phyloP scores from a whole-genome alignment of 2,329 filamentous ascomycete species.

The Periconia digitata region DNA sequence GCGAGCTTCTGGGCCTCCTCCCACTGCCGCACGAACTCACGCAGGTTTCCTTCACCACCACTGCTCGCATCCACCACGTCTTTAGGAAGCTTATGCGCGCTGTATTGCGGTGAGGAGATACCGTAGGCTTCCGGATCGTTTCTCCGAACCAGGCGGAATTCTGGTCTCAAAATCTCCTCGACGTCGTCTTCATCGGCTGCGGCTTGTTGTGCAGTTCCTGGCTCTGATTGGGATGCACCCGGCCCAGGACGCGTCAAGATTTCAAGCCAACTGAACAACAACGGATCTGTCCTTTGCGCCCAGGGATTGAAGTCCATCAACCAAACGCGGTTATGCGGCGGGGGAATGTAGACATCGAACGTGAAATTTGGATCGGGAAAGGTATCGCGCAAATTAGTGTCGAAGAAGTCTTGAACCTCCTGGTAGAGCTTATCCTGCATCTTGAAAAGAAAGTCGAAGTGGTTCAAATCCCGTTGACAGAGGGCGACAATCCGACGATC shows the following conservation, averaged over 20 bases:
- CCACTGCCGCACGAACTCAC: slow-evolving; percentile 62
- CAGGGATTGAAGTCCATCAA: slow-evolving; percentile 95
- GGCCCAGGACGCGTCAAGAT: slow-evolving; percentile 72
- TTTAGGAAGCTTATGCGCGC: slow-evolving; percentile 90
- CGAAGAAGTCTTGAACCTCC: slow-evolving; percentile 77
- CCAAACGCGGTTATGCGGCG: slow-evolving; percentile 72
- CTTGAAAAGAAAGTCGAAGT: slow-evolving; percentile 78
- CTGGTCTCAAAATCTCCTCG: slow-evolving; percentile 63
- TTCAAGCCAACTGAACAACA: slow-evolving; percentile 89
- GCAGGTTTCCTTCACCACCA: slow-evolving; percentile 68
- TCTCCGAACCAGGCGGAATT: slow-evolving; percentile 78
- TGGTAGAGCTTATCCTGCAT: slow-evolving; percentile 67
- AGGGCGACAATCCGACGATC: slow-evolving; percentile 77
- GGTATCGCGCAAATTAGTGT: slow-evolving; percentile 68
- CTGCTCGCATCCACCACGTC: slow-evolving; percentile 77
- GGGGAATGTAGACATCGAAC: slow-evolving; percentile 91
- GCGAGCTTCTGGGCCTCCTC: slow-evolving; percentile 48
- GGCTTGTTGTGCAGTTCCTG: slow-evolving; percentile 5
- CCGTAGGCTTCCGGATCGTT: slow-evolving; percentile 88
- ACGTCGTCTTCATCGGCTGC: slow-evolving; percentile 41
- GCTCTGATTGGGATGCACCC: slow-evolving; percentile 15
- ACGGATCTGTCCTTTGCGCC: slow-evolving; percentile 83
- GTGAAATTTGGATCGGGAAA: slow-evolving; percentile 84
- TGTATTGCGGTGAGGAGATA: slow-evolving; percentile 84
- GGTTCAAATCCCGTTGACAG: slow-evolving; percentile 85